These are phyloP conservation scores for Gnomoniopsis smithogilvyi DNA, from an alignment of 2,329 filamentous ascomycete species.

Conservation along the genomic window DNA sequence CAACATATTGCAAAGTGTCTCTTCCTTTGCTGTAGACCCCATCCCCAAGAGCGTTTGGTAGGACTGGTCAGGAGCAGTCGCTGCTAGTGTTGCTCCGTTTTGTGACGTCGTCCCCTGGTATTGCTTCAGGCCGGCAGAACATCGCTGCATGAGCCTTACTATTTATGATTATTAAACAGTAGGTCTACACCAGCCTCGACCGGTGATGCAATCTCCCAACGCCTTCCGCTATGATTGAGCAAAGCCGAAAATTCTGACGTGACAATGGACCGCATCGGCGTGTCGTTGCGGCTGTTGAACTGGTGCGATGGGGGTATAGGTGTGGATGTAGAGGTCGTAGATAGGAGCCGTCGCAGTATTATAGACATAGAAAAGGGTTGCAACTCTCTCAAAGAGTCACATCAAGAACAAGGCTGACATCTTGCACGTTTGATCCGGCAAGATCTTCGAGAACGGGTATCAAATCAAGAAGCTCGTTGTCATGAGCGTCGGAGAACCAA, in stretches of 20 bases:
- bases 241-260: conserved; percentile 17
- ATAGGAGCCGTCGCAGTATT: conserved; percentile 14
- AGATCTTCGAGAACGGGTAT: conserved; percentile 98
- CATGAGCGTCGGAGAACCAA: conserved; percentile 99
- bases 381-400: conserved; percentile 63
- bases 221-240: conserved; percentile 52
- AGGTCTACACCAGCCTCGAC: conserved; percentile 26
- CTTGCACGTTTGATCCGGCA: conserved; percentile 80
- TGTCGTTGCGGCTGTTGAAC: conserved; percentile 10
- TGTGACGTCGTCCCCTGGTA: not conserved
- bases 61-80: not conserved
- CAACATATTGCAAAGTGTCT: too few relatives aligned
- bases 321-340: conserved; percentile 9
- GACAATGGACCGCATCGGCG: conserved; percentile 11
- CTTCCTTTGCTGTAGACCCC: too few relatives aligned
- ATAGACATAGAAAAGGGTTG: conserved; percentile 28
- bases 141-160: conserved; percentile 19
- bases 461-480: conserved; percentile 95
- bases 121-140: conserved; percentile 17
- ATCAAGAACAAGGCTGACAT: conserved; percentile 97
- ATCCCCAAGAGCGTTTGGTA: not conserved
- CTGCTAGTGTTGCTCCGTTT: not conserved
- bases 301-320: conserved; percentile 21
- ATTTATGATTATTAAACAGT: conserved; percentile 29
- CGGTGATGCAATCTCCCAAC: conserved; percentile 37